phyloP scores from a whole-genome alignment of 371 early-diverging fungal species.

The Mucor racemosus region DNA sequence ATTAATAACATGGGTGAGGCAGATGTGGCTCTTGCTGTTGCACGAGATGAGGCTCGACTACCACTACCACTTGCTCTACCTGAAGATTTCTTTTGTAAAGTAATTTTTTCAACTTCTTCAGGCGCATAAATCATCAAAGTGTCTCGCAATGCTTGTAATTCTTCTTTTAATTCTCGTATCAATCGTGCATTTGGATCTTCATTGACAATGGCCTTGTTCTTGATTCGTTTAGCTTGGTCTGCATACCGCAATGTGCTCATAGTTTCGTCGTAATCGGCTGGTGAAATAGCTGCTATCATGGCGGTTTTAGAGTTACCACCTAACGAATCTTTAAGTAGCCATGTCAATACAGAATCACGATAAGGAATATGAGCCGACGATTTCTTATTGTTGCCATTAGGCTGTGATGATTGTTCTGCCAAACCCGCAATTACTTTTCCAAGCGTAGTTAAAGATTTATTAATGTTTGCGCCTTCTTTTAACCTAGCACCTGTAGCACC shows the following conservation, averaged over 20 bases:
- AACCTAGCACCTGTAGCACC: conserved; percentile 91
- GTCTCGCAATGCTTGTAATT: conserved; percentile 69
- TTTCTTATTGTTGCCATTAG: not conserved
- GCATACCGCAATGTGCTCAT: conserved; percentile 93
- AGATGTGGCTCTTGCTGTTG: conserved; percentile 15
- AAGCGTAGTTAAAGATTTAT: conserved; percentile 91
- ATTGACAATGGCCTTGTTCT: conserved; percentile 88
- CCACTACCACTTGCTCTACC: not conserved
- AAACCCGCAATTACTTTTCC: conserved; percentile 96
- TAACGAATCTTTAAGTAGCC: conserved; percentile 90
- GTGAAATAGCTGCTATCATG: conserved; percentile 87
- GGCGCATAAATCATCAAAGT: conserved; percentile 66
- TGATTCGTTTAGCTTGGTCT: conserved; percentile 87
- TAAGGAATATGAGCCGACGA: conserved; percentile 66
- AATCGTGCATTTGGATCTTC: conserved; percentile 81
- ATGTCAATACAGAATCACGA: conserved; percentile 88
- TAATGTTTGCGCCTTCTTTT: conserved; percentile 98
- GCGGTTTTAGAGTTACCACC: conserved; percentile 92
- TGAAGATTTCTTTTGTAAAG: conserved; percentile 20
- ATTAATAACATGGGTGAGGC: conserved; percentile 27
- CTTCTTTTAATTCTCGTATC: conserved; percentile 83
- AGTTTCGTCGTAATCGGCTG: conserved; percentile 82
- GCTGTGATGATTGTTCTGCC: conserved; percentile 65
- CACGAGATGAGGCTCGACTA: conserved; percentile 22
- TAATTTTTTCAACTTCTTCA: conserved; percentile 42